Base-by-base conservation (phyloP, 352 stramenopile genomes). In the Lagenidium giganteum region DNA sequence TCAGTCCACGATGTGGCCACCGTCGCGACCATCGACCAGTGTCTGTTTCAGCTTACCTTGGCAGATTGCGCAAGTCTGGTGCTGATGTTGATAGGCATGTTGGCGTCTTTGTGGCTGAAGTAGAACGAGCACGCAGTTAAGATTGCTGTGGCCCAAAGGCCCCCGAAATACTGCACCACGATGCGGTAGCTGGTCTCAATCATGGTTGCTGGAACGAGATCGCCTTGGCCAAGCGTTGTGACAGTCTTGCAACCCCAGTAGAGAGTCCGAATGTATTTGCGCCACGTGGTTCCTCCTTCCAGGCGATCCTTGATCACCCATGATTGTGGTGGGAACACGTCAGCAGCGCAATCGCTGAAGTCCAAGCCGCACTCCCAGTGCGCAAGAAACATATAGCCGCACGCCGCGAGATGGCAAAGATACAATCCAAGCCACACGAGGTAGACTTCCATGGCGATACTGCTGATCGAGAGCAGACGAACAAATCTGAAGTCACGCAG, bases 221-320 rank as follows among this genome's bases (percentile, higher is more conserved):
- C 76, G 11, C 76, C 76, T 40, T 88, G 76, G 0, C 76, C 76
- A 5, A 88, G 55, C 11, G 76, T 86, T 9, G 77, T 74, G n/a
- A 88, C 70, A 0, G 68, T 85, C 43, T 88, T 88, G 55, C 60
- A 77, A 3, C 57, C 76, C 76, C 76, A 88, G 18, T 88, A 88
- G 4, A 88, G 33, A 22, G 70, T 63, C 0, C 76, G 70, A 2
- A 74, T 46, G 28, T 86, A 88, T 24, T 83, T 62, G 11, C 76
- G 57, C 25, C 67, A 62, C 8, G 48, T 26, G 0, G 57, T 70
- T 5, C 55, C 72, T 24, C 46, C 56, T 38, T 88, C 68, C 3
- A 88, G 48, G 4, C 66, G 61, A 52, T 88, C 76, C 4, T 43
- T 54, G n/a, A 86, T 53, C 3, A 85, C 76, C 76, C 76, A 88